phyloP scores from a whole-genome alignment of 1,139 yeast genomes.

The Debaryomyces psychrophilus region DNA sequence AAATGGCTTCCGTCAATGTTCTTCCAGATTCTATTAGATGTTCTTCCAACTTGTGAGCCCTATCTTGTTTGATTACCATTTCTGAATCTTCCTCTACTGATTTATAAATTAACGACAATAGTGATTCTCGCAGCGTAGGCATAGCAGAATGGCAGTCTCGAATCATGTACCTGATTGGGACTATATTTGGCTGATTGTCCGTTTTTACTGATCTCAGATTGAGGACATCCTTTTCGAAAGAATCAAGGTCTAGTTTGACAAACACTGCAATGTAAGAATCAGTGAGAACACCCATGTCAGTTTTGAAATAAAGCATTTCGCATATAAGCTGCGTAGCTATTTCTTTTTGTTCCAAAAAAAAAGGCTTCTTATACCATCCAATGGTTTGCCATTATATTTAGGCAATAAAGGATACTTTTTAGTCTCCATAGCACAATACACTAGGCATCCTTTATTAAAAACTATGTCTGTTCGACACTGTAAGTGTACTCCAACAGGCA shows the following conservation, averaged over 20 bases:
- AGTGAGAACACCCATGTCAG: neutral
- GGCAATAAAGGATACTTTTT: neutral
- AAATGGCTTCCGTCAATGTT: neutral
- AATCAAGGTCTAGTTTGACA: neutral
- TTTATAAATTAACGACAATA: neutral
- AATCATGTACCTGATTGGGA: neutral
- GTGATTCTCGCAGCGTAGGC: neutral
- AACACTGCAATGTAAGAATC: neutral
- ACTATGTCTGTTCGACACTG: neutral
- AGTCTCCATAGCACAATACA: neutral
- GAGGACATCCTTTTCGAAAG: neutral
- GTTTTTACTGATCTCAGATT: neutral
- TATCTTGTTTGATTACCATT: neutral
- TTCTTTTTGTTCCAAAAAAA: neutral
- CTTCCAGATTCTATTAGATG: neutral
- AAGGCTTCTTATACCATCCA: neutral
- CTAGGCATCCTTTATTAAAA: neutral
- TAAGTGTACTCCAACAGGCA: neutral
- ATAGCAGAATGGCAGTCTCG: neutral
- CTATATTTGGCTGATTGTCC: neutral
- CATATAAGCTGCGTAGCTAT: neutral
- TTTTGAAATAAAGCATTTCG: neutral
- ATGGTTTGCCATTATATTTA: neutral
- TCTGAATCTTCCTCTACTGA: neutral
- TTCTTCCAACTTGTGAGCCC: neutral